phyloP scores from a whole-genome alignment of 495 filamentous ascomycete species.

The Tuber umbilicatum region DNA sequence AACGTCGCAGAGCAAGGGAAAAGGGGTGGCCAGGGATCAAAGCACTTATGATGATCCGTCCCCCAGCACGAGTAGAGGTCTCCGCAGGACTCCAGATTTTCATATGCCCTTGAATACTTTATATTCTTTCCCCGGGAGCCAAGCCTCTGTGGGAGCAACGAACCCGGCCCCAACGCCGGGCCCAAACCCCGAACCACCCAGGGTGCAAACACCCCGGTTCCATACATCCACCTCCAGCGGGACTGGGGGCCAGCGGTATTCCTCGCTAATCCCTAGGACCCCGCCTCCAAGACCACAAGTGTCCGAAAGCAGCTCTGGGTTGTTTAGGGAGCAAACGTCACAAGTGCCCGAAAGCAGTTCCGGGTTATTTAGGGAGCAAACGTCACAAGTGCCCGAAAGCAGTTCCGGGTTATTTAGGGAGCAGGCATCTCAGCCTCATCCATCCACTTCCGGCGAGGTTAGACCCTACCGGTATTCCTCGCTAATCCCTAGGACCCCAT shows the following conservation, averaged over 20 bases:
- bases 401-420: too few species aligned
- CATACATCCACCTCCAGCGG: background rate
- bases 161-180: background rate
- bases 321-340: too few species aligned
- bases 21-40: background rate
- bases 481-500: background rate
- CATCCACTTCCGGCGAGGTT: background rate
- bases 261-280: background rate
- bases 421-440: background rate
- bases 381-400: too few species aligned
- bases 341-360: too few species aligned
- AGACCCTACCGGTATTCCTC: background rate
- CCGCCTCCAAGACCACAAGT: background rate
- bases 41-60: background rate
- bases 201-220: background rate
- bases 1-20: background rate
- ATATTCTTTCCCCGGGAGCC: background rate
- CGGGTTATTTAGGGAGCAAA: too few species aligned
- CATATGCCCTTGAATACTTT: background rate
- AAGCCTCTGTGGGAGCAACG: background rate
- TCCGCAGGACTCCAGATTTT: background rate
- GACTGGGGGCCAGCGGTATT: background rate
- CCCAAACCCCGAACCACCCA: background rate
- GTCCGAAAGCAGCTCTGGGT: too few species aligned
- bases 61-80: background rate